A percentile compares a stretch with the other conserved stretches of the same genome.
phyloP scores from a whole-genome alignment of 2,329 filamentous ascomycete species.

The Talaromyces albobiverticillius region DNA sequence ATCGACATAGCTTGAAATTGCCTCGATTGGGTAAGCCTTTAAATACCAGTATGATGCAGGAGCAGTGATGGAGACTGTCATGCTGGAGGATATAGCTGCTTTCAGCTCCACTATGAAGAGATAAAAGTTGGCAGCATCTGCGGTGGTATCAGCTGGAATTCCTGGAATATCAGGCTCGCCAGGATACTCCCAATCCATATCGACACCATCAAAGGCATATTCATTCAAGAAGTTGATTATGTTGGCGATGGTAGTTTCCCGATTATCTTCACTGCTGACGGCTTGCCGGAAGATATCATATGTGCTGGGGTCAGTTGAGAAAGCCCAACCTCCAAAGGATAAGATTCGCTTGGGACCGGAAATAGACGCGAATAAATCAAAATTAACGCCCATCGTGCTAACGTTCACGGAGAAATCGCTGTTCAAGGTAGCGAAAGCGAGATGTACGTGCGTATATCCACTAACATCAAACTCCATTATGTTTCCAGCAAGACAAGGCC shows the following conservation, averaged over 20 bases:
- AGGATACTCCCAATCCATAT: slow-evolving; percentile 35
- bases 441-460: slow-evolving; percentile 23
- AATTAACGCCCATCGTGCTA: slow-evolving; percentile 26
- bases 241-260: slow-evolving; percentile 36
- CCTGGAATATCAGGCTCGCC: slow-evolving; percentile 33
- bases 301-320: slow-evolving; percentile 33
- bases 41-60: slow-evolving; percentile 33
- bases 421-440: slow-evolving; percentile 33
- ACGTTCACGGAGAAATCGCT: slow-evolving; percentile 31
- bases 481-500: slow-evolving; percentile 27
- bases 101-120: slow-evolving; percentile 27
- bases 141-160: slow-evolving; percentile 26
- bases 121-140: slow-evolving; percentile 36
- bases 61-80: slow-evolving; percentile 19
- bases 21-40: slow-evolving; percentile 25
- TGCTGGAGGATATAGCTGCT: slow-evolving; percentile 18
- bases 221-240: slow-evolving; percentile 40
- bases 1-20: slow-evolving; percentile 27
- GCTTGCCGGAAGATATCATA: slow-evolving; percentile 30
- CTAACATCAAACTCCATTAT: neutral
- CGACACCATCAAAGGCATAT: slow-evolving; percentile 35
- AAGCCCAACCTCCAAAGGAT: slow-evolving; percentile 47
- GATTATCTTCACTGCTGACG: slow-evolving; percentile 35
- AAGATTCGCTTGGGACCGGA: slow-evolving; percentile 36
- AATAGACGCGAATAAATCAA: slow-evolving; percentile 30